Evolutionary conservation across 2,329 filamentous ascomycete genomes (phyloP).

Genomic region (Microdochium paspali): DNA sequence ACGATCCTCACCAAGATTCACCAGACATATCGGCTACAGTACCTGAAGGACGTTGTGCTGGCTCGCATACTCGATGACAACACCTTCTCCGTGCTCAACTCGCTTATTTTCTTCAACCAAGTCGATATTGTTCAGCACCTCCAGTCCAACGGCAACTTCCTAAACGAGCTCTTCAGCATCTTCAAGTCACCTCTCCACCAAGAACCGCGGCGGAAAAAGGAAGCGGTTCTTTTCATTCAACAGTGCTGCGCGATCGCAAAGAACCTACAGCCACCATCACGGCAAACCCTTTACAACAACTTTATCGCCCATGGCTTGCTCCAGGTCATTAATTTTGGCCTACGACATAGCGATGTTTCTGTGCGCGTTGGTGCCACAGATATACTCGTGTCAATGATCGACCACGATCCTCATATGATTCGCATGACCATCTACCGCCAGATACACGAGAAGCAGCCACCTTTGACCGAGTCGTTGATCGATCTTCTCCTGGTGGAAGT

Average conservation of each 20-base stretch:
- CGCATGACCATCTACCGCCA: constrained; percentile 88
- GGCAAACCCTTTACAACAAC: constrained; percentile 78
- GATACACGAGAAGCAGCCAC: constrained; percentile 75
- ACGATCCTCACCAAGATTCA: constrained; percentile 84
- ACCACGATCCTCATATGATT: constrained; percentile 92
- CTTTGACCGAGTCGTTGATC: constrained; percentile 85
- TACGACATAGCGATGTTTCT: constrained; percentile 74
- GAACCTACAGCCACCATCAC: constrained; percentile 75
- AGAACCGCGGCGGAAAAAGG: constrained; percentile 71
- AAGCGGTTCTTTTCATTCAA: constrained; percentile 92
- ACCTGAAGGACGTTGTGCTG: constrained; percentile 96
- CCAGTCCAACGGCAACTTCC: constrained; percentile 69
- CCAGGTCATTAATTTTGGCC: constrained; percentile 81
- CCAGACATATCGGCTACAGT: constrained; percentile 90
- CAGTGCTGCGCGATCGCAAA: constrained; percentile 93
- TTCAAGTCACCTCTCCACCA: constrained; percentile 55
- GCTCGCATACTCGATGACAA: constrained; percentile 94
- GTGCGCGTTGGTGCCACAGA: constrained; percentile 90
- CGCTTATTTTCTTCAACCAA: constrained; percentile 97
- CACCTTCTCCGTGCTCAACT: constrained; percentile 95
- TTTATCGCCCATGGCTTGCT: constrained; percentile 84
- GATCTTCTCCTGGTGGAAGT: constrained; percentile 85
- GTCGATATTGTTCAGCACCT: constrained; percentile 95
- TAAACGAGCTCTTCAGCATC: constrained; percentile 80
- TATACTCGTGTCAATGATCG: constrained; percentile 86